A percentile compares a stretch with the other conserved stretches of the same genome.
phyloP scores from a whole-genome alignment of 805 yeast species.

The Sugiyamaella mastotermitis region DNA sequence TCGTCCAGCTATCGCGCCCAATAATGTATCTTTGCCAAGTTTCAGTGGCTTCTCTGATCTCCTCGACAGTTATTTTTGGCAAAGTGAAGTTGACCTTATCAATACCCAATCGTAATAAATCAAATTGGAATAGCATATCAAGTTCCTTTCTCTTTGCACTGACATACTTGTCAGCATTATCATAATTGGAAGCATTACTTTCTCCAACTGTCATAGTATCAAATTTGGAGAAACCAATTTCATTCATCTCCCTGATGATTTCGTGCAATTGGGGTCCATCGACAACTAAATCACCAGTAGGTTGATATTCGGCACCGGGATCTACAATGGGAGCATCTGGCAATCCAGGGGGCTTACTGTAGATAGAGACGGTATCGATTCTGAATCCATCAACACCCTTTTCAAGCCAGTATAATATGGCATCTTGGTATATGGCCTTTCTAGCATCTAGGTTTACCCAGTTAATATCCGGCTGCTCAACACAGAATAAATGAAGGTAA shows the following conservation, averaged over 20 bases:
- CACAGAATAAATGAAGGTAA: conserved; percentile 48
- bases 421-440: conserved; percentile 39
- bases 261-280: conserved; percentile 54
- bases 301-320: conserved; percentile 26
- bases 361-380: conserved; percentile 50
- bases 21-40: conserved; percentile 11
- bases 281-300: neutral
- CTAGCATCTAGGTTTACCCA: conserved; percentile 46
- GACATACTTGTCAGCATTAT: conserved; percentile 28
- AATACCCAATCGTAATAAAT: conserved; percentile 11
- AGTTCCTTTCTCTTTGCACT: conserved; percentile 30
- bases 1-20: no score
- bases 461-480: conserved; percentile 52
- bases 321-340: conserved; percentile 45
- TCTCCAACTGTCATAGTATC: conserved; percentile 57
- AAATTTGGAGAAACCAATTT: conserved; percentile 38
- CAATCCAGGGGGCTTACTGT: conserved; percentile 42
- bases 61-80: conserved; percentile 3
- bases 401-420: conserved; percentile 47
- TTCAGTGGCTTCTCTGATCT: conserved; percentile 6
- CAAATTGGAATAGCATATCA: conserved; percentile 35
- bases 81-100: conserved; percentile 3
- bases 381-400: conserved; percentile 55
- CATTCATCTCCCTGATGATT: conserved; percentile 47
- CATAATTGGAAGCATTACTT: conserved; percentile 33